Percentiles rank a stretch among this genome's conserved stretches.
These are phyloP conservation scores for Apiospora hydei DNA, from an alignment of 2,329 filamentous ascomycete genomes.

Conservation along the genomic window DNA sequence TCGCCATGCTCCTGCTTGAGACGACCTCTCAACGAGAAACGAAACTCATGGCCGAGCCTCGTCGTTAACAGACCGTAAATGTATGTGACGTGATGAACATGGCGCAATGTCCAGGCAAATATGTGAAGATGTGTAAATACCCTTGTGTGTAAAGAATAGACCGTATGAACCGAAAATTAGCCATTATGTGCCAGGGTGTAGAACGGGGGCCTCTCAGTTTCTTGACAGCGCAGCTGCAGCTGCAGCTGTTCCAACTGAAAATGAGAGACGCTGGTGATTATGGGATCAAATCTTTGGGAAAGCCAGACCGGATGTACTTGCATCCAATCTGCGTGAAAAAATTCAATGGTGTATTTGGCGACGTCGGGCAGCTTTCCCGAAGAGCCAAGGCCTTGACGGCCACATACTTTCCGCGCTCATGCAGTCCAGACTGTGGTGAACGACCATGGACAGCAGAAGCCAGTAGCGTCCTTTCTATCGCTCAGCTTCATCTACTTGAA, in stretches of 20 bases:
- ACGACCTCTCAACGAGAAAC: background rate
- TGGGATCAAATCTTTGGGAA: background rate
- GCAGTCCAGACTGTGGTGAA: background rate
- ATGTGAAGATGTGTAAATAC: constrained; percentile 13
- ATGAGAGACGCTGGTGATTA: background rate
- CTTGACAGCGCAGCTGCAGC: background rate
- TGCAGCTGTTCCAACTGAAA: background rate
- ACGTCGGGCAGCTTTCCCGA: background rate
- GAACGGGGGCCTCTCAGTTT: background rate
- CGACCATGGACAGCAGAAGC: background rate
- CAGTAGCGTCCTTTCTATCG: background rate
- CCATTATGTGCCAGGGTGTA: constrained; percentile 11
- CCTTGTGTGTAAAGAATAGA: constrained; percentile 16
- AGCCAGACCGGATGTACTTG: background rate
- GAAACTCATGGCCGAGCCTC: background rate
- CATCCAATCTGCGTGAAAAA: background rate
- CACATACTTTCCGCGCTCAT: background rate
- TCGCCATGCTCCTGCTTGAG: constrained; percentile 9
- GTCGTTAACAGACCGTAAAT: constrained; percentile 18
- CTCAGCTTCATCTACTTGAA: constrained; percentile 30
- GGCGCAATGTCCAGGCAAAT: background rate
- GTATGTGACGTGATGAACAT: constrained; percentile 17
- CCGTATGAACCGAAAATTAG: constrained; percentile 24
- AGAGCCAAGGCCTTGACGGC: background rate
- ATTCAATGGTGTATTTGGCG: background rate